Evolutionary conservation across 2,329 filamentous ascomycete species (phyloP).

Genomic region (Cytospora schulzeri): DNA sequence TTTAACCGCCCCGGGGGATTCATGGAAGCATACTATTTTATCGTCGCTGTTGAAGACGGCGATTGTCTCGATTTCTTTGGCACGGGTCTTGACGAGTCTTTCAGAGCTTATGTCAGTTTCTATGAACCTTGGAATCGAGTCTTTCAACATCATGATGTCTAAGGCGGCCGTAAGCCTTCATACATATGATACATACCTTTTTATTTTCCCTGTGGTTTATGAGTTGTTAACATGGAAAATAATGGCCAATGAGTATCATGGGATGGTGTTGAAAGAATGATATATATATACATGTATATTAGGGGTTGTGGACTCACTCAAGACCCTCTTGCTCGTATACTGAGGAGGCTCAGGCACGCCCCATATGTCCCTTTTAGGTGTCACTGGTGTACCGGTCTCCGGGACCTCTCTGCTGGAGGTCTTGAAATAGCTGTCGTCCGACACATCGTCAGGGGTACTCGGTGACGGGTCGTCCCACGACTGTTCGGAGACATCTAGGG

Average conservation of each 20-base stretch:
- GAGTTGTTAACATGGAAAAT: background rate
- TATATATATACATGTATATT: too few relatives aligned
- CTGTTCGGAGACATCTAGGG: constrained; percentile 5
- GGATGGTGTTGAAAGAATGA: too few relatives aligned
- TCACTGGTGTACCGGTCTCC: background rate
- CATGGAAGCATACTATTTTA: constrained; percentile 1
- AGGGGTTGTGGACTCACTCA: background rate
- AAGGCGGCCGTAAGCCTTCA: background rate
- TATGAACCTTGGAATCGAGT: too few relatives aligned
- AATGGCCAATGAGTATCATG: background rate
- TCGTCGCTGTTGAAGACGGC: constrained; percentile 6
- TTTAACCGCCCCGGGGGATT: background rate
- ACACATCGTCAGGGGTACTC: background rate
- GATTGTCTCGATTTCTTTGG: constrained; percentile 1
- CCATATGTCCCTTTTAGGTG: background rate
- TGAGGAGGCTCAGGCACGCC: background rate
- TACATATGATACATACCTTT: background rate
- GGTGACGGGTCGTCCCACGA: background rate
- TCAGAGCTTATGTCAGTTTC: too few relatives aligned
- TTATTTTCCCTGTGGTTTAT: background rate
- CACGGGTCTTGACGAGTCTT: background rate
- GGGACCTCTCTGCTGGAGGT: constrained; percentile 1
- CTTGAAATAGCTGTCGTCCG: background rate
- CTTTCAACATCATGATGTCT: background rate
- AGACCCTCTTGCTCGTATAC: background rate